Percentiles rank a stretch among this genome's conserved stretches.
Conservation (phyloP, 2,329 filamentous ascomycete genomes). For the Hypoxylon sp. region DNA sequence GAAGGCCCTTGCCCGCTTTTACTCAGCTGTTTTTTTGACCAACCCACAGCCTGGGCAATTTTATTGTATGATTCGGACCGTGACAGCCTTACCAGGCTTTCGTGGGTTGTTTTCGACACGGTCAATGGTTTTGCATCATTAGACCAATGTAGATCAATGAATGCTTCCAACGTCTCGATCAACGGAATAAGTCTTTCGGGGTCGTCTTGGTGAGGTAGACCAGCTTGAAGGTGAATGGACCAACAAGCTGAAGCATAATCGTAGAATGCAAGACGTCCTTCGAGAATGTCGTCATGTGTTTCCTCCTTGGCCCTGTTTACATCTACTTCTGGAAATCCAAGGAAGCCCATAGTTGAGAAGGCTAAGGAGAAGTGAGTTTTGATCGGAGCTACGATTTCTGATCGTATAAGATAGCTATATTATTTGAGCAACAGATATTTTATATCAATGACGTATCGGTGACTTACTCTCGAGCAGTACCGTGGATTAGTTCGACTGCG, state of each 20-base stretch:
- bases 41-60: slow-evolving; percentile 38
- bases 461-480: slow-evolving; percentile 53
- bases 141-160: slow-evolving; percentile 46
- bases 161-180: slow-evolving; percentile 39
- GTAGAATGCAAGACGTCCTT: slow-evolving; percentile 50
- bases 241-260: slow-evolving; percentile 54
- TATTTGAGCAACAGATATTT: neutral
- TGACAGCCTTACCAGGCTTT: slow-evolving; percentile 15
- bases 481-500: slow-evolving; percentile 54
- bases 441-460: neutral
- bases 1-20: slow-evolving; percentile 33
- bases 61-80: slow-evolving; percentile 28
- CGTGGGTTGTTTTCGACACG: slow-evolving; percentile 31
- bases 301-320: slow-evolving; percentile 29
- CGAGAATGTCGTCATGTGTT: slow-evolving; percentile 29
- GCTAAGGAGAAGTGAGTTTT: slow-evolving; percentile 47
- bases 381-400: slow-evolving; percentile 25
- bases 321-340: slow-evolving; percentile 47
- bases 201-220: slow-evolving; percentile 47
- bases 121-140: slow-evolving; percentile 20
- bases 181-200: slow-evolving; percentile 30
- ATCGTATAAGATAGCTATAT: slow-evolving; percentile 30
- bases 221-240: slow-evolving; percentile 48
- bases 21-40: slow-evolving; percentile 40
- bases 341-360: slow-evolving; percentile 47